Percentiles rank a stretch among this genome's conserved stretches.
These are phyloP conservation scores for Phyllosticta capitalensis DNA, from an alignment of 2,329 filamentous ascomycete species.

Conservation along the genomic window DNA sequence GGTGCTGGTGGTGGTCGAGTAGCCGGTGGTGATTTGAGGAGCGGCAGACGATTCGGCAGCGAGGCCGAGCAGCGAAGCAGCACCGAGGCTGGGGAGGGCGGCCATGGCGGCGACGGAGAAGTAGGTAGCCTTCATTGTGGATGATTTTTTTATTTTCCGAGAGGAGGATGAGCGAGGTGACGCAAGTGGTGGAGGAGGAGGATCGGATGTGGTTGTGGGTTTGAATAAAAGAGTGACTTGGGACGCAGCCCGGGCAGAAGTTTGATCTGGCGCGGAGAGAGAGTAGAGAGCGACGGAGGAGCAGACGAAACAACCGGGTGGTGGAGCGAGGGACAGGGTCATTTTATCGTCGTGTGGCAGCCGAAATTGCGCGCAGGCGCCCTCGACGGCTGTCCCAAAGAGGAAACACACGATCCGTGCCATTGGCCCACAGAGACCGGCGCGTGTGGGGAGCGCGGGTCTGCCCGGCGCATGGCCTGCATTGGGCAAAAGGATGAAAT, in stretches of 20 bases:
- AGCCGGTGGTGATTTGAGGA: slow-evolving; percentile 18
- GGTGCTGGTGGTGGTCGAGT: slow-evolving; percentile 10
- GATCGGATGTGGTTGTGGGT: not conserved
- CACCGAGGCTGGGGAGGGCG: slow-evolving; percentile 23
- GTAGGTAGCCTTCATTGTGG: slow-evolving; percentile 23
- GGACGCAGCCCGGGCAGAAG: too few relatives aligned
- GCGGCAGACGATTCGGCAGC: slow-evolving; percentile 24
- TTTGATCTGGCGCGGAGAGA: not conserved
- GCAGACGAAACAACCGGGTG: not conserved
- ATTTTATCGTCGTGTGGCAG: not conserved
- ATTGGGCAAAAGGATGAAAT: not conserved
- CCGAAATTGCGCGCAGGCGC: not conserved
- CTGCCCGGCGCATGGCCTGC: not conserved
- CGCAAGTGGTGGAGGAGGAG: not conserved
- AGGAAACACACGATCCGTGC: not conserved
- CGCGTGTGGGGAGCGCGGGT: not conserved
- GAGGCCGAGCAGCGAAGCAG: slow-evolving; percentile 18
- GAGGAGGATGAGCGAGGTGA: not conserved
- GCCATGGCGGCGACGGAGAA: slow-evolving; percentile 25
- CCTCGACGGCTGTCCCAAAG: not conserved
- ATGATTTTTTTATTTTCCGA: not conserved
- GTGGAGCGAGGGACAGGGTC: not conserved
- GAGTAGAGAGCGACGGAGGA: not conserved
- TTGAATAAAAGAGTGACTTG: not conserved
- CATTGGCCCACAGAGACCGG: not conserved